Percentiles rank a stretch among this genome's conserved stretches.
Conservation (phyloP, 768 basidiomycete genomes). For the Hericium rajendrae region DNA sequence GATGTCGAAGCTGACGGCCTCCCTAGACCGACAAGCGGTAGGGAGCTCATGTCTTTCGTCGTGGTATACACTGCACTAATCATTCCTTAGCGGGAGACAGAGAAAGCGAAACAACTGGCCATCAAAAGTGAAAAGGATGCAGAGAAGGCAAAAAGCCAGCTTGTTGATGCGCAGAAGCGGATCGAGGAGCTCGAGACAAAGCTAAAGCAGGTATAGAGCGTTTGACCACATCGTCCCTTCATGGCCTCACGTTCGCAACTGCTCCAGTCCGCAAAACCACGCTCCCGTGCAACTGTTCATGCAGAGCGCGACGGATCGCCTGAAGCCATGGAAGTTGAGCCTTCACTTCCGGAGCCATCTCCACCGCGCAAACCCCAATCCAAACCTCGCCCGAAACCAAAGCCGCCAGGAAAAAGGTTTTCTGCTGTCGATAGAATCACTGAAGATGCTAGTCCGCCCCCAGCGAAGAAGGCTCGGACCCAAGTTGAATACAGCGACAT, state of each 20-base stretch:
- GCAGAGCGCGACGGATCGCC: too few relatives aligned
- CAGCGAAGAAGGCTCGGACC: not conserved
- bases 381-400: not conserved
- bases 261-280: too few relatives aligned
- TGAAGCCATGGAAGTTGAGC: too few relatives aligned
- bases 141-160: not conserved
- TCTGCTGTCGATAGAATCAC: not conserved
- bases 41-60: not conserved
- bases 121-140: not conserved
- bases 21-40: slow-evolving; percentile 16
- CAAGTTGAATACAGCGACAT: not conserved
- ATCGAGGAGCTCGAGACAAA: not conserved
- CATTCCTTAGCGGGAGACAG: slow-evolving; percentile 17
- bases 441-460: not conserved
- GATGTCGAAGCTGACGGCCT: slow-evolving; percentile 19
- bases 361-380: too few relatives aligned
- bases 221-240: too few relatives aligned
- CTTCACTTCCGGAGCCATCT: too few relatives aligned
- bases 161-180: not conserved
- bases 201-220: too few relatives aligned
- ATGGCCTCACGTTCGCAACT: too few relatives aligned
- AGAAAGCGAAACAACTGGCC: slow-evolving; percentile 6
- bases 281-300: too few relatives aligned
- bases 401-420: not conserved
- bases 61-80: not conserved